These are phyloP conservation scores for Ganoderma sinense DNA, from an alignment of 1,284 basidiomycete genomes.

Conservation along the genomic window DNA sequence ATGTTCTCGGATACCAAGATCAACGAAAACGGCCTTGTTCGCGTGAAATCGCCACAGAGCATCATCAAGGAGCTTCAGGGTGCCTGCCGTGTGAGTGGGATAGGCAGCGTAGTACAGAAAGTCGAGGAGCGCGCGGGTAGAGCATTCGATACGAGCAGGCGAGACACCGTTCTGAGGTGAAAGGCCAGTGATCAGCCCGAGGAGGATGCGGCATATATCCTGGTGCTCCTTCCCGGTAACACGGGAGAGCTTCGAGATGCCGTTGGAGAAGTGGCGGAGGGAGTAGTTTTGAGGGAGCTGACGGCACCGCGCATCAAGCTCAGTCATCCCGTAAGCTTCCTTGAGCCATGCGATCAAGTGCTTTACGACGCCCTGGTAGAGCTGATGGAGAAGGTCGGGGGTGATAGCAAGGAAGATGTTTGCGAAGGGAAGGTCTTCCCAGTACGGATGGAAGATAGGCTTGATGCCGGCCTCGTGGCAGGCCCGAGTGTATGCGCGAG, in stretches of 20 bases:
- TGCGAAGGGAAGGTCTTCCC: not conserved
- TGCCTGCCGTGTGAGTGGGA: not conserved
- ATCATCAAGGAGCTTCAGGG: not conserved
- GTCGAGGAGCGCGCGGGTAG: not conserved
- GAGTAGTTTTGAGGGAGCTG: constrained; percentile 13
- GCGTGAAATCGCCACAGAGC: not conserved
- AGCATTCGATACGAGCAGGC: not conserved
- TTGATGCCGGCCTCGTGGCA: not conserved
- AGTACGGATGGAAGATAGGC: not conserved
- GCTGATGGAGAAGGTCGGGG: not conserved
- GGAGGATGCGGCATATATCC: constrained; percentile 32
- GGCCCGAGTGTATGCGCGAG: not conserved
- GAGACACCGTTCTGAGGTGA: constrained; percentile 16
- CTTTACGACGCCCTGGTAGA: not conserved
- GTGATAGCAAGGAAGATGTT: not conserved
- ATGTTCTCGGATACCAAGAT: constrained; percentile 23
- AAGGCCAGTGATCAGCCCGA: constrained; percentile 36
- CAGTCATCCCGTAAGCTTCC: not conserved
- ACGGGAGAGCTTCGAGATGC: constrained; percentile 25
- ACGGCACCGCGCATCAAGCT: not conserved
- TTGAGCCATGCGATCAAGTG: not conserved
- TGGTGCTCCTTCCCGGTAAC: constrained; percentile 33
- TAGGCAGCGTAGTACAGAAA: constrained; percentile 11
- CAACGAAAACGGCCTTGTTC: constrained; percentile 13
- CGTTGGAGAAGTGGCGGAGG: constrained; percentile 31